These are phyloP conservation scores for Alopecurus myosuroides DNA, from an alignment of 176 grass and related monocot genomes.

Conservation along the genomic window DNA sequence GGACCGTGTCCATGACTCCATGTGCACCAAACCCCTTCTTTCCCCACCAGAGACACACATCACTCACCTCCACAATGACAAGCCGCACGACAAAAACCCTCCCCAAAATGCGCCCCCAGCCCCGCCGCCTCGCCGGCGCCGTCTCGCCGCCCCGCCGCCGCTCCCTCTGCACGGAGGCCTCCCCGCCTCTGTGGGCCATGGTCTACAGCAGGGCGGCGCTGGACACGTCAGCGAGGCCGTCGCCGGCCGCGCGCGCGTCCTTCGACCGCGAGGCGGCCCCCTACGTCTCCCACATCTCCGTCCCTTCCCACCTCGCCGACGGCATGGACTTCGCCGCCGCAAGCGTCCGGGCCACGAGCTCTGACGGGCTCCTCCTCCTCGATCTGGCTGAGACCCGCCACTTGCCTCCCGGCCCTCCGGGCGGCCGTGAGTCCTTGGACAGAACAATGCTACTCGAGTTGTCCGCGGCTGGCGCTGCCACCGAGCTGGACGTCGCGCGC, in stretches of 20 bases:
- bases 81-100: not conserved
- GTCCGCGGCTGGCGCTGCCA: not conserved
- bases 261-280: not conserved
- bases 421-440: not conserved
- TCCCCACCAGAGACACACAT: not conserved
- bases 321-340: not conserved
- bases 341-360: not conserved
- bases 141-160: too few species aligned
- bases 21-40: not conserved
- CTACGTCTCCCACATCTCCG: not conserved
- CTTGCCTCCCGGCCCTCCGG: not conserved
- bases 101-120: not conserved
- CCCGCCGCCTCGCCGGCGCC: not conserved
- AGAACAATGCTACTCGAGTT: not conserved
- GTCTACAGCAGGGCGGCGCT: not conserved
- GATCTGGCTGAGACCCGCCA: not conserved
- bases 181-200: not conserved
- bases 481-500: not conserved
- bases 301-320: not conserved
- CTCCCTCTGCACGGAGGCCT: not conserved
- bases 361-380: not conserved
- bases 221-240: not conserved
- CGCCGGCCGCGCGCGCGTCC: too few species aligned
- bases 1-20: not conserved
- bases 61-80: not conserved